A percentile compares a stretch with the other conserved stretches of the same genome.
phyloP scores from a whole-genome alignment of 2,329 filamentous ascomycete genomes.

The Teratosphaeria gauchensis region DNA sequence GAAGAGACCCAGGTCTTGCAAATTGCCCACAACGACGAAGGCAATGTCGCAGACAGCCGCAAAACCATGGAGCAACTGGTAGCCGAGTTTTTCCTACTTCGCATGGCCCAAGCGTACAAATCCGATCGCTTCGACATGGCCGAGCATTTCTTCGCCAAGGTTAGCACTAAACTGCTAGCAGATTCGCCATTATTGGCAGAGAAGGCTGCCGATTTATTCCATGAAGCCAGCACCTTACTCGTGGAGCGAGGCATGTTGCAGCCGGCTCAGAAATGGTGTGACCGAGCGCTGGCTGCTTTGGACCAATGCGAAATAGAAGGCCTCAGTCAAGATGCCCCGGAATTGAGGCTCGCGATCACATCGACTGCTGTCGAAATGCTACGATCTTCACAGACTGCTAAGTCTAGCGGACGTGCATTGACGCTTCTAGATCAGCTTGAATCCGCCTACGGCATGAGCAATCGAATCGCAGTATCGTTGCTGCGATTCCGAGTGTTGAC shows the following conservation, averaged over 20 bases:
- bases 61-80: conserved; percentile 34
- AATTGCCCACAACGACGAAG: conserved; percentile 6
- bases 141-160: conserved; percentile 64
- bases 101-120: conserved; percentile 64
- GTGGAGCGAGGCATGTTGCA: conserved; percentile 43
- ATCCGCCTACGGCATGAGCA: conserved; percentile 50
- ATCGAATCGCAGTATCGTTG: conserved; percentile 52
- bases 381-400: conserved; percentile 1
- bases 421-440: conserved; percentile 49
- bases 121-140: conserved; percentile 64
- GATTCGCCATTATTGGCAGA: conserved; percentile 47
- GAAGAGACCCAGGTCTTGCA: conserved; percentile 15
- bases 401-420: conserved; percentile 17
- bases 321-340: conserved; percentile 49
- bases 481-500: conserved; percentile 60
- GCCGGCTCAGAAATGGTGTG: conserved; percentile 61
- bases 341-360: conserved; percentile 57
- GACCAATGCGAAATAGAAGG: conserved; percentile 45
- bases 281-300: conserved; percentile 54
- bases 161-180: conserved; percentile 31
- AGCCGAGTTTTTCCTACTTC: conserved; percentile 55
- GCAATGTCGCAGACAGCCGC: conserved; percentile 17
- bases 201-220: conserved; percentile 56
- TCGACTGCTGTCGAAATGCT: conserved; percentile 36
- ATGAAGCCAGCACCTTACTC: conserved; percentile 59